Base-by-base conservation (phyloP, 345 rosid species). In the Bretschneidera sinensis region DNA sequence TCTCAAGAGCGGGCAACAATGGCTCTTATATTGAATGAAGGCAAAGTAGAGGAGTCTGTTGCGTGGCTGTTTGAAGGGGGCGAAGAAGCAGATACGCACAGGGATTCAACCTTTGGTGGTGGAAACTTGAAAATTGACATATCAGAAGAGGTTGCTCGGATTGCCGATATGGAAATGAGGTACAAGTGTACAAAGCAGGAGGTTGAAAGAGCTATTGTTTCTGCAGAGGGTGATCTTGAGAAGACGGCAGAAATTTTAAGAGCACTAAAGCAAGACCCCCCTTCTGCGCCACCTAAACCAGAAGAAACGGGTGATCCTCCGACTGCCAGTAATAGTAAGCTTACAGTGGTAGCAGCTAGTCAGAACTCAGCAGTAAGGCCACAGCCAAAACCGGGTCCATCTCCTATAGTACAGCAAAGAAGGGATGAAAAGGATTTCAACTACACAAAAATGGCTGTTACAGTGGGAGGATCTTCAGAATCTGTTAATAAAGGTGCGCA, bases 21-120 rank as follows among this genome's bases (percentile, higher is more conserved):
- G 65, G 96, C 97, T 60, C 79, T 91, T 71, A 88, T 88, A 63
- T 63, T 91, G 82, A 88, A 91, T 67, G 88, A 88, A 67, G 97
- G 96, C 17, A 86, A 81, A 63, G 81, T 91, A 66, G 97, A 91
- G 74, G 86, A 91, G 65, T 91, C 97, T 52, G 85, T 91, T 48
- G 69, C 83, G 16, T 91, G 97, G 96, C 71, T 86, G 34, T 84
- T 91, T 61, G 97, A 91, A 61, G 91, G 68, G 55, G 74, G 74
- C 34, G 97, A 84, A 74, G 89, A 88, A 61, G 80, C 77, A 54
- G 87, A 77, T 56, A 74, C 70, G 45, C 64, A 77, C 63, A 74
- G 53, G 64, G 85, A 79, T 58, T 74, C 71, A 34, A 69, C 69
- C 31, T 61, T 76, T 62, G 71, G 82, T 61, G 73, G 70, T 51